A percentile compares a stretch with the other conserved stretches of the same genome.
These are phyloP conservation scores for Tillandsia fasciculata DNA, from an alignment of 176 grass and related monocot genomes.

Conservation along the genomic window DNA sequence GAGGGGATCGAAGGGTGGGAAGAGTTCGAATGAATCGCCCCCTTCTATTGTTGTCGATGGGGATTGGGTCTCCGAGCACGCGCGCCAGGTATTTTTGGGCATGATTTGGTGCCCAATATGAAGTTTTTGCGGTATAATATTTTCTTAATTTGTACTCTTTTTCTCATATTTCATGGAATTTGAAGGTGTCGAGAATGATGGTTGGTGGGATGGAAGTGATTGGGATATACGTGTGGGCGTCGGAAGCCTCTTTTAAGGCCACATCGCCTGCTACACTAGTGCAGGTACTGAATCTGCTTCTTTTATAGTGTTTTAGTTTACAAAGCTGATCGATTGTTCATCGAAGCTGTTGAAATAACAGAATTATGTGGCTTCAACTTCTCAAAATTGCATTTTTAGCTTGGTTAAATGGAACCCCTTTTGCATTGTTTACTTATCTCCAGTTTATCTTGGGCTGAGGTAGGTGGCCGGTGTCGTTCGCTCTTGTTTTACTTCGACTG, in stretches of 20 bases:
- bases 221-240: conserved; percentile 78
- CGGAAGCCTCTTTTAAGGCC: conserved; percentile 71
- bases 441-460: no score
- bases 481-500: background rate
- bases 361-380: no score
- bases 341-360: background rate
- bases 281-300: conserved; percentile 36
- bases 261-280: conserved; percentile 50
- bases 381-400: no score
- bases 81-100: conserved; percentile 44
- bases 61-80: conserved; percentile 91
- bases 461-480: no score
- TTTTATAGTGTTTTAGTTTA: background rate
- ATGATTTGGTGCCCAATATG: background rate
- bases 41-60: conserved; percentile 49
- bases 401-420: no score
- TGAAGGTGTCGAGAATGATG: conserved; percentile 76
- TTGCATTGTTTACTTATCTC: no score
- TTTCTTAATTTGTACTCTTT: background rate
- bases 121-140: background rate
- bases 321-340: background rate
- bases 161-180: background rate
- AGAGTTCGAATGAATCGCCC: conserved; percentile 22
- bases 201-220: conserved; percentile 78
- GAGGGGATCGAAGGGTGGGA: conserved; percentile 29